A percentile compares a stretch with the other conserved stretches of the same genome.
Conservation (phyloP, 495 filamentous ascomycete genomes). For the Penicillium silybi region DNA sequence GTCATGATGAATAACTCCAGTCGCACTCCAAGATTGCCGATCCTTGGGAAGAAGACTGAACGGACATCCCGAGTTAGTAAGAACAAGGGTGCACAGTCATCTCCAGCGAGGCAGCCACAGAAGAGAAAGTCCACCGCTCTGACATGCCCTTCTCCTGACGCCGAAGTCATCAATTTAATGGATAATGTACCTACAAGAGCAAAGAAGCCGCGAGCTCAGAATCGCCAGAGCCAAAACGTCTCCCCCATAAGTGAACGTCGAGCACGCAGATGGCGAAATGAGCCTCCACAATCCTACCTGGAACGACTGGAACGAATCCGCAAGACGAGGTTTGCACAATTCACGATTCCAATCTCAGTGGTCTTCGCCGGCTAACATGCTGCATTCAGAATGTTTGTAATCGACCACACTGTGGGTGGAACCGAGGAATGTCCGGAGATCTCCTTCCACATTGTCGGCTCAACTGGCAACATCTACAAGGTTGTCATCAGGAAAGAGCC, state of each 20-base stretch:
- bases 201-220: conserved; percentile 8
- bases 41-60: background rate
- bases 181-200: conserved; percentile 6
- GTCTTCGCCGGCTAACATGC: background rate
- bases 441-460: conserved; percentile 64
- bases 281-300: conserved; percentile 38
- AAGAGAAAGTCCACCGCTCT: background rate
- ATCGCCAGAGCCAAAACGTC: background rate
- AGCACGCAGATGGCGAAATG: conserved; percentile 31
- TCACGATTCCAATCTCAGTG: no score
- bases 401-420: conserved; percentile 43
- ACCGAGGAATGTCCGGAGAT: conserved; percentile 45
- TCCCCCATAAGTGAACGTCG: conserved; percentile 36
- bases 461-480: conserved; percentile 73
- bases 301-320: conserved; percentile 40
- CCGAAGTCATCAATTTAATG: conserved; percentile 18
- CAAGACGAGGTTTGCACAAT: conserved; percentile 31
- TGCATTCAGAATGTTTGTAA: conserved; percentile 53
- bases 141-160: background rate
- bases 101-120: background rate
- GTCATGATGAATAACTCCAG: background rate
- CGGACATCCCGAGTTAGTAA: background rate
- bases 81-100: background rate
- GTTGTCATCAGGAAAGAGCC: conserved; percentile 53
- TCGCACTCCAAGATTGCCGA: background rate